Evolutionary conservation across 23 red algal species (phyloP).

Genomic region (Chondrus crispus): DNA sequence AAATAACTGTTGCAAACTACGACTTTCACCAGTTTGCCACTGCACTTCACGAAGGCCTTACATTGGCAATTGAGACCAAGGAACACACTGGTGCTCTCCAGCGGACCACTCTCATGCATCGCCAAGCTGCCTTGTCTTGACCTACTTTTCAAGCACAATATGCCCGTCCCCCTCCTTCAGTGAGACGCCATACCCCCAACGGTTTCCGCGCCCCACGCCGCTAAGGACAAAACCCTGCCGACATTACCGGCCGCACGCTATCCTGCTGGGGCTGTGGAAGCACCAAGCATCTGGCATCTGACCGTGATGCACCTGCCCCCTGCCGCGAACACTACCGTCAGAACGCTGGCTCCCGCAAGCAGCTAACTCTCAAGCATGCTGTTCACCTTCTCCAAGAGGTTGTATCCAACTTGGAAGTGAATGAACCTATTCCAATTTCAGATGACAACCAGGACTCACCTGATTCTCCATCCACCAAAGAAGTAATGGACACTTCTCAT

Average conservation of each 20-base stretch:
- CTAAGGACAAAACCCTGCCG: background rate
- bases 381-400: too few species aligned
- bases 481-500: background rate
- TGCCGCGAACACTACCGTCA: too few species aligned
- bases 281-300: too few species aligned
- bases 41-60: background rate
- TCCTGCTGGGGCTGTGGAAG: too few species aligned
- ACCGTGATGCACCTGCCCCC: too few species aligned
- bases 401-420: too few species aligned
- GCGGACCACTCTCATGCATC: background rate
- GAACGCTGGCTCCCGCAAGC: too few species aligned
- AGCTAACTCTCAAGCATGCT: too few species aligned
- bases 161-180: background rate
- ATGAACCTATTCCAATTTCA: too few species aligned
- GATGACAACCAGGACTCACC: too few species aligned
- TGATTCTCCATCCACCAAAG: background rate
- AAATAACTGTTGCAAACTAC: background rate
- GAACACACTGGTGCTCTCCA: background rate
- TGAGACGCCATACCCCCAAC: background rate
- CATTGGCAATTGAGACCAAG: background rate
- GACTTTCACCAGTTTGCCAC: background rate
- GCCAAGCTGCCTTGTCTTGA: background rate
- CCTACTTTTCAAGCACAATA: background rate
- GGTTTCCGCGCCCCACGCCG: background rate
- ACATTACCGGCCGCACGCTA: too few species aligned